Base-by-base conservation (phyloP, 352 stramenopile species). In the Phytophthora citrophthora region DNA sequence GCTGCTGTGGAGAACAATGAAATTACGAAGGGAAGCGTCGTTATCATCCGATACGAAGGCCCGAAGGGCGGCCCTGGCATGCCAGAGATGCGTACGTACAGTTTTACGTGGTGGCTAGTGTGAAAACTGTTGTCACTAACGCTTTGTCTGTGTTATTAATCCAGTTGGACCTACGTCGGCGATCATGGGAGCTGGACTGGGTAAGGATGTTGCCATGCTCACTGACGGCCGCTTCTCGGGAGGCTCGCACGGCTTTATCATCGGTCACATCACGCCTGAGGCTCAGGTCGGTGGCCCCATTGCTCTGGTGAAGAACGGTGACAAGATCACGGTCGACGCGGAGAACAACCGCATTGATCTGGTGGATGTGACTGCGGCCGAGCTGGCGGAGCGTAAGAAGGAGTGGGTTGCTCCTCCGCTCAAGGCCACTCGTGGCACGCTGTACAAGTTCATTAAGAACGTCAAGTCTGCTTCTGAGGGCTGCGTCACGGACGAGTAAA, bases 361-460 rank as follows among this genome's bases (percentile, higher is more conserved):
- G 0, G 78, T 98, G 39, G 64, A 84, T 48, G 90, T 99, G 70
- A 84, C 61, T 77, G 72, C 48, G 46, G 80, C 32, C 41, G 86
- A 98, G 78, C 88, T 97, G 73, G 89, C 93, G 40, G 75, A 87
- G 64, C 86, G 95, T 59, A 88, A 93, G 70, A 83, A 92, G 61
- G 70, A 83, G 56, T 99, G 95, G 96, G 82, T 68, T 31, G 84
- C 96, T 27, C 97, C 96, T 57, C 94, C 95, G 43, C 93, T 98
- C 55, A 94, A 97, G 64, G 87, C 84, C 24, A 99, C 81, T 56
- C 83, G 92, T 46, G 97, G 97, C 44, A 99, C 97, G 61, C 82
- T 99, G 32, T 99, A 98, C 86, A 99, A 99, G 86, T 99, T 98
- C 79, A 99, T 99, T 64, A 98, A 99, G 83, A 98, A 91, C 69